Evolutionary conservation across 139 green algal species (phyloP).

Genomic region (Tetraselmis striata): DNA sequence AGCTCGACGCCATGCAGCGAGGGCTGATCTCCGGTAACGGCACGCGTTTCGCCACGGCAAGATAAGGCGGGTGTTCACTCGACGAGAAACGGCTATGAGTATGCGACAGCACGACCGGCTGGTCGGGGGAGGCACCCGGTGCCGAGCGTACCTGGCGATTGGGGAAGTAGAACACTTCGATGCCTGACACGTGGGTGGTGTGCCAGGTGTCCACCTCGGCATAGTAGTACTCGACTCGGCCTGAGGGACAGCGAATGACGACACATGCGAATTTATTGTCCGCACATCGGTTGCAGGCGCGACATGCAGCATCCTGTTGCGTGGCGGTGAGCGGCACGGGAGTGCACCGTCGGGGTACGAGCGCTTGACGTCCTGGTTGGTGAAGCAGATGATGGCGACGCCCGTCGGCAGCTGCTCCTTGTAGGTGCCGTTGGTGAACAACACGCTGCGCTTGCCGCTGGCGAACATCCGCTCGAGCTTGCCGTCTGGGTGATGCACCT

Average conservation of each 20-base stretch:
- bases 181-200: slow-evolving; percentile 53
- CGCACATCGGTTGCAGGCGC: too few relatives aligned
- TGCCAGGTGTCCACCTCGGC: slow-evolving; percentile 69
- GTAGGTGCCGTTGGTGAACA: slow-evolving; percentile 63
- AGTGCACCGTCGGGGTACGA: slow-evolving; percentile 22
- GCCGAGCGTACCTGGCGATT: slow-evolving; percentile 38
- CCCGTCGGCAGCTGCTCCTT: slow-evolving; percentile 47
- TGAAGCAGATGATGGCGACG: slow-evolving; percentile 51
- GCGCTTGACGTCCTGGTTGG: slow-evolving; percentile 81
- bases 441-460: slow-evolving; percentile 35
- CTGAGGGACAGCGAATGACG: too few relatives aligned
- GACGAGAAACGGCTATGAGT: too few relatives aligned
- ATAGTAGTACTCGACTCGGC: slow-evolving; percentile 79
- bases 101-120: too few relatives aligned
- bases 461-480: slow-evolving; percentile 49
- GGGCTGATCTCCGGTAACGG: too few relatives aligned
- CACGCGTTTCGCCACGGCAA: too few relatives aligned
- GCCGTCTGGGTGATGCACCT: slow-evolving; percentile 41
- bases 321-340: not conserved
- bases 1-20: too few relatives aligned
- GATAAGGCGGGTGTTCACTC: too few relatives aligned
- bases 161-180: slow-evolving; percentile 85
- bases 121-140: too few relatives aligned
- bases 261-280: too few relatives aligned
- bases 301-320: too few relatives aligned